These are phyloP conservation scores for Vigna mungo DNA, from an alignment of 306 rosid species.

Conservation along the genomic window DNA sequence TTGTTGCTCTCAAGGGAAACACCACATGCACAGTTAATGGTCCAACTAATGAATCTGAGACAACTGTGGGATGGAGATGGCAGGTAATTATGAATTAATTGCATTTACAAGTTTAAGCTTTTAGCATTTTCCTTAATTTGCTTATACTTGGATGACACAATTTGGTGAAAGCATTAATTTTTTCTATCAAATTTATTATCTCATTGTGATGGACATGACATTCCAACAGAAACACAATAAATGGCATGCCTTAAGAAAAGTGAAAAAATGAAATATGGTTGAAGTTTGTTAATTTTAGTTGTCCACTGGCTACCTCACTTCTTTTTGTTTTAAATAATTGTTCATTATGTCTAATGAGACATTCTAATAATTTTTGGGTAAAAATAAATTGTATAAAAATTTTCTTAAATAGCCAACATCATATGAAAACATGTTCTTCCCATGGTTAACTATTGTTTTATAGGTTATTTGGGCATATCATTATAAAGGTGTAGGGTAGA, in stretches of 20 bases:
- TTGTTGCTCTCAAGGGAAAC: slow-evolving; percentile 55
- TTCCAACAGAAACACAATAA: background rate
- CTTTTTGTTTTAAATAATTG: background rate
- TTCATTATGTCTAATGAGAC: background rate
- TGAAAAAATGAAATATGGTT: background rate
- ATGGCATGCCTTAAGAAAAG: background rate
- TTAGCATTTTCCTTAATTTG: background rate
- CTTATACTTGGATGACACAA: background rate
- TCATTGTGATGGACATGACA: background rate
- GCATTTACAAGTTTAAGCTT: background rate
- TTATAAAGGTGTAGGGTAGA: background rate
- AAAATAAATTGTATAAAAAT: too few relatives aligned
- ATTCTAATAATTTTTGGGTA: background rate
- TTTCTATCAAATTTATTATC: background rate
- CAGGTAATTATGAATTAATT: slow-evolving; percentile 54
- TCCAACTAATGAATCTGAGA: slow-evolving; percentile 52
- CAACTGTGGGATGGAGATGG: slow-evolving; percentile 68
- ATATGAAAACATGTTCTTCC: too few relatives aligned
- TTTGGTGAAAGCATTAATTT: background rate
- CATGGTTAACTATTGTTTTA: background rate
- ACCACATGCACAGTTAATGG: slow-evolving; percentile 53
- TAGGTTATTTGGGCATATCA: background rate
- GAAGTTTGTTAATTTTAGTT: background rate
- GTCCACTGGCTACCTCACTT: background rate
- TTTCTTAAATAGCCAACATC: background rate